Evolutionary conservation across 768 basidiomycete genomes (phyloP).

Genomic region (Boletus coccyginus): DNA sequence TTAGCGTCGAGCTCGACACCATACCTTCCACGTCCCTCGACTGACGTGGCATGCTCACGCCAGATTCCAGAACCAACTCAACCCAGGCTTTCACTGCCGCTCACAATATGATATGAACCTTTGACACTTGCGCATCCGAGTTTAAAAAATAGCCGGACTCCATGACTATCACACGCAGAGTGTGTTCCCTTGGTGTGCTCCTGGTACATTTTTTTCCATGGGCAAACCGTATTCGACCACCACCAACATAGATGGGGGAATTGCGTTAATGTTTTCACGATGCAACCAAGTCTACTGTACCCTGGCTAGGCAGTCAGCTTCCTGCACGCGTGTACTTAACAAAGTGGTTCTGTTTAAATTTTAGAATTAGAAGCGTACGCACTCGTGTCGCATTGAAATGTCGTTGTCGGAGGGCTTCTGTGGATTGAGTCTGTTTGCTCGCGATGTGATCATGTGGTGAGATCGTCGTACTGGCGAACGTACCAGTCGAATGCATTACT

Average conservation of each 20-base stretch:
- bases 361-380: no score
- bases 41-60: not conserved
- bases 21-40: not conserved
- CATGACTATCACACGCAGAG: conserved; percentile 30
- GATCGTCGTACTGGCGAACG: no score
- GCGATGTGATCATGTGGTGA: no score
- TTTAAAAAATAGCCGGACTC: conserved; percentile 21
- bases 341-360: no score
- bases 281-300: conserved; percentile 1
- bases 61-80: conserved; percentile 2
- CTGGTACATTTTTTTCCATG: conserved; percentile 10
- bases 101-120: conserved; percentile 6
- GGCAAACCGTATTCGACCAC: conserved; percentile 20
- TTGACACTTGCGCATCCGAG: conserved; percentile 14
- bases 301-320: not conserved
- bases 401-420: no score
- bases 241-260: not conserved
- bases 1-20: not conserved
- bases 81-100: conserved; percentile 15
- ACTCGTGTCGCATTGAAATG: no score
- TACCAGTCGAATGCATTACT: no score
- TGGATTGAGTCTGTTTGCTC: no score
- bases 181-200: conserved; percentile 22
- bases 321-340: not conserved
- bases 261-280: not conserved